Evolutionary conservation across 2,329 filamentous ascomycete species (phyloP).

Genomic region (Pestalotiopsis sp.): DNA sequence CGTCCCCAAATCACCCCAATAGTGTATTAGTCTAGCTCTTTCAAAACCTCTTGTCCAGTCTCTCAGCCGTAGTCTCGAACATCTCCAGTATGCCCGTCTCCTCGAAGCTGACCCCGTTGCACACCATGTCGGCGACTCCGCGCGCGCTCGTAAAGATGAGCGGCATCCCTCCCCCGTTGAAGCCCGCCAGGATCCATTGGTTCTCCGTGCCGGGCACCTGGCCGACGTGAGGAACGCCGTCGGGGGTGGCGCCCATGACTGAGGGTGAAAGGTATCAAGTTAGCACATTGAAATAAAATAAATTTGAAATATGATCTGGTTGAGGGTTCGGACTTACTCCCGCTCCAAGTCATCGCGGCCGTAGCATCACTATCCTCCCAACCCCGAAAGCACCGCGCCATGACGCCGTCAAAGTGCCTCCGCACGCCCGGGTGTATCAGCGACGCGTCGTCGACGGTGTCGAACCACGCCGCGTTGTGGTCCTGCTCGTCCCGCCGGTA

Average conservation of each 20-base stretch:
- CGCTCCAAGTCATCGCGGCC: slow-evolving; percentile 2
- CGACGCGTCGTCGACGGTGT: slow-evolving; percentile 4
- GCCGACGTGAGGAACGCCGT: slow-evolving; percentile 1
- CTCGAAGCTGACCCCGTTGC: neutral
- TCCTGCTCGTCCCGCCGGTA: neutral
- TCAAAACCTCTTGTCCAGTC: neutral
- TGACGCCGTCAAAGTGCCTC: slow-evolving; percentile 2
- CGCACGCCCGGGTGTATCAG: slow-evolving; percentile 1
- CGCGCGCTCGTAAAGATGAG: neutral
- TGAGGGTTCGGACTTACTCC: neutral
- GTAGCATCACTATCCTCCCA: slow-evolving; percentile 12
- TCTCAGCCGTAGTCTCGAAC: slow-evolving; percentile 10
- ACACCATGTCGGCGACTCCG: slow-evolving; percentile 6
- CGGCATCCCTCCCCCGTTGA: slow-evolving; percentile 10
- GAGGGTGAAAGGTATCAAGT: neutral
- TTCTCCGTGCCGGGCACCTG: neutral
- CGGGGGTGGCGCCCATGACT: slow-evolving; percentile 10
- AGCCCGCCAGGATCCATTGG: slow-evolving; percentile 11
- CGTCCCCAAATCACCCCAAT: no score
- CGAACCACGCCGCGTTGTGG: slow-evolving; percentile 3
- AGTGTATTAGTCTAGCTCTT: neutral
- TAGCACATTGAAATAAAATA: neutral
- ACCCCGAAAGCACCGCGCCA: slow-evolving; percentile 2
- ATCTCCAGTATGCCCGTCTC: neutral
- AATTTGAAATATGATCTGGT: neutral